Conservation (phyloP, 805 yeast genomes). For the Citeromyces matritensis region DNA sequence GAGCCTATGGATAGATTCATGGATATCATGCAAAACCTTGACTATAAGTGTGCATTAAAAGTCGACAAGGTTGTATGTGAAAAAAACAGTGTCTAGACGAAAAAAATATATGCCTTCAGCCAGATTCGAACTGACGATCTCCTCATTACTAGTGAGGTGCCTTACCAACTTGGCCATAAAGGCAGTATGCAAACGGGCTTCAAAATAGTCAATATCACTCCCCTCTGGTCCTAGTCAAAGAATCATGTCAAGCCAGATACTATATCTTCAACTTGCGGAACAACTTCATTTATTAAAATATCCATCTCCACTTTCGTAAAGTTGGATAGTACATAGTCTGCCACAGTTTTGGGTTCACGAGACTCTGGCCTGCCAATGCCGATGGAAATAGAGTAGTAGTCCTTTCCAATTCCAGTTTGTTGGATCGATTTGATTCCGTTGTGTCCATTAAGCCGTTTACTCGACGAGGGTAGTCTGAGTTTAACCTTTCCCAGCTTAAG, state of each 20-base stretch:
- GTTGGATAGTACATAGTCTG: slow-evolving; percentile 47
- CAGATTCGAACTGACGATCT: slow-evolving; percentile 1
- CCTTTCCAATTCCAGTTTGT: slow-evolving; percentile 25
- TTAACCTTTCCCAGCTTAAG: slow-evolving; percentile 51
- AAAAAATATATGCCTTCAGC: not conserved
- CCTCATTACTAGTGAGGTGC: slow-evolving; percentile 2
- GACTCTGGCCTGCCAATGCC: slow-evolving; percentile 63
- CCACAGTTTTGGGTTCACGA: slow-evolving; percentile 26
- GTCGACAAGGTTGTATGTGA: not conserved
- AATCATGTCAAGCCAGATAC: no score
- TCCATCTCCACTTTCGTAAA: slow-evolving; percentile 27
- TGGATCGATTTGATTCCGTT: slow-evolving; percentile 58
- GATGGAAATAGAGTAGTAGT: slow-evolving; percentile 50
- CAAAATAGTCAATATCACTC: no score
- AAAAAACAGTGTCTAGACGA: not conserved
- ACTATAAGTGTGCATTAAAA: no score
- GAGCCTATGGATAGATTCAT: no score
- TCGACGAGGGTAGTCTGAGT: slow-evolving; percentile 40
- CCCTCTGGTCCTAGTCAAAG: no score
- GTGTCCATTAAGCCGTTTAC: slow-evolving; percentile 53
- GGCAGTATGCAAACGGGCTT: not conserved
- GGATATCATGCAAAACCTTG: no score
- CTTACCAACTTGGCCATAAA: slow-evolving; percentile 2
- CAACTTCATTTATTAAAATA: no score
- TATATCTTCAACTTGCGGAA: no score